Conservation (phyloP, 148 eudicot genomes). For the Rhododendron ferrugineum region DNA sequence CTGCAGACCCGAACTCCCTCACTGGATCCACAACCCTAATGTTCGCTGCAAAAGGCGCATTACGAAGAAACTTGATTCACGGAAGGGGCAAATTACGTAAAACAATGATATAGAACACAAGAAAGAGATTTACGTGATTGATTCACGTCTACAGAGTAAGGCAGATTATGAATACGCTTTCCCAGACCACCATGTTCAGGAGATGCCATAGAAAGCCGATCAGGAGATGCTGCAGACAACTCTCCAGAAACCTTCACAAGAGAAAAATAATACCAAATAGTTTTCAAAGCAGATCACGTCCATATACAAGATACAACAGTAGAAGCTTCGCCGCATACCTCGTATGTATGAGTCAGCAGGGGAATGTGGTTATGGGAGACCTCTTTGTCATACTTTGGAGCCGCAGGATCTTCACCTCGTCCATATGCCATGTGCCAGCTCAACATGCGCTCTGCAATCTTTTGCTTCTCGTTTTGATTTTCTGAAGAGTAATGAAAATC, state of each 20-base stretch:
- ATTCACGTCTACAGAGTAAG: slow-evolving; percentile 24
- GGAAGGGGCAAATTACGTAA: background rate
- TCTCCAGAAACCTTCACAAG: slow-evolving; percentile 59
- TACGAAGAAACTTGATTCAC: background rate
- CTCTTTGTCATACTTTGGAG: slow-evolving; percentile 61
- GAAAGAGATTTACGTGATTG: slow-evolving; percentile 23
- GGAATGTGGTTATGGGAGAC: slow-evolving; percentile 45
- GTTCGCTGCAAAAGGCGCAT: slow-evolving; percentile 41
- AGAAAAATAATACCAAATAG: background rate
- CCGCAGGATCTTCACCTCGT: slow-evolving; percentile 37
- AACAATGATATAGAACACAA: background rate
- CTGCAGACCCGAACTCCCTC: slow-evolving; percentile 47
- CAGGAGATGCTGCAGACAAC: slow-evolving; percentile 69
- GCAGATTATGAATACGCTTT: slow-evolving; percentile 30
- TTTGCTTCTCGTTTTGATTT: slow-evolving; percentile 52
- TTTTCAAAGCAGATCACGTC: background rate
- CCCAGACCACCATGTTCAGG: slow-evolving; percentile 40
- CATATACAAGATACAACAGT: background rate
- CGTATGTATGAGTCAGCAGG: slow-evolving; percentile 48
- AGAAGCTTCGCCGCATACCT: slow-evolving; percentile 26
- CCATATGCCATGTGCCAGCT: slow-evolving; percentile 67
- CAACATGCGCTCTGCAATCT: slow-evolving; percentile 52
- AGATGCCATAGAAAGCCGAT: slow-evolving; percentile 56
- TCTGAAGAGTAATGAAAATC: slow-evolving; percentile 36
- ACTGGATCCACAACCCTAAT: slow-evolving; percentile 45